Evolutionary conservation across 768 basidiomycete genomes (phyloP).

Genomic region (Boletus speciosus): DNA sequence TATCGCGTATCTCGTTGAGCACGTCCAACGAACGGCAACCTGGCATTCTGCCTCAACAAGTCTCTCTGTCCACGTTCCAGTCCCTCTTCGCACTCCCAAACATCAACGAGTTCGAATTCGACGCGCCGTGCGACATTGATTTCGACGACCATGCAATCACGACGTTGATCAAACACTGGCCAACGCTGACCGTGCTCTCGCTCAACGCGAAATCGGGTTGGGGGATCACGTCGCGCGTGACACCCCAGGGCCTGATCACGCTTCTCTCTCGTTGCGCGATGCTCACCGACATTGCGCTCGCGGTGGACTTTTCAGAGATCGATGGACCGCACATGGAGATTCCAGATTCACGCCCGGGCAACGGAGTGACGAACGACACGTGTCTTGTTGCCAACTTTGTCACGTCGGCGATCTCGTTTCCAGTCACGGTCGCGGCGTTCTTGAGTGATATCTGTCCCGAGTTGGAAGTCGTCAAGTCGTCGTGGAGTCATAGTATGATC

Average conservation of each 20-base stretch:
- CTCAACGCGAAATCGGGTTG: conserved; percentile 20
- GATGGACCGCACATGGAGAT: conserved; percentile 2
- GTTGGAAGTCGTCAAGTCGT: conserved; percentile 6
- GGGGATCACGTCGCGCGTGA: conserved; percentile 17
- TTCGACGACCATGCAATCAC: conserved; percentile 22
- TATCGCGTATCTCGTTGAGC: conserved; percentile 10
- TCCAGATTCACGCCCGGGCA: conserved; percentile 1
- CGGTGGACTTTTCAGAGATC: conserved; percentile 20
- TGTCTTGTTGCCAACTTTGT: conserved; percentile 17
- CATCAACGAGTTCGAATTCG: conserved; percentile 11
- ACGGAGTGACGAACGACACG: conserved; percentile 7
- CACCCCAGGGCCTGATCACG: conserved; percentile 19
- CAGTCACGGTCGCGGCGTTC: conserved; percentile 23
- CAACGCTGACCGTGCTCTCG: conserved; percentile 8
- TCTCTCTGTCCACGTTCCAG: conserved; percentile 16
- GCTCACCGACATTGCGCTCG: conserved; percentile 15
- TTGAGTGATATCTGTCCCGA: conserved; percentile 25
- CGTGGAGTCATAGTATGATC: conserved; percentile 6
- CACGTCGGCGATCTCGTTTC: conserved; percentile 19
- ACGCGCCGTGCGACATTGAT: conserved; percentile 17
- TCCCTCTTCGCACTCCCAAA: conserved; percentile 16
- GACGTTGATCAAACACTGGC: conserved; percentile 20
- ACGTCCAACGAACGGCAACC: not conserved
- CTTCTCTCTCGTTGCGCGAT: conserved; percentile 13
- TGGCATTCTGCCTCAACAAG: not conserved